Evolutionary conservation across 2,329 filamentous ascomycete species (phyloP).

Genomic region (Stemphylium lycopersici): DNA sequence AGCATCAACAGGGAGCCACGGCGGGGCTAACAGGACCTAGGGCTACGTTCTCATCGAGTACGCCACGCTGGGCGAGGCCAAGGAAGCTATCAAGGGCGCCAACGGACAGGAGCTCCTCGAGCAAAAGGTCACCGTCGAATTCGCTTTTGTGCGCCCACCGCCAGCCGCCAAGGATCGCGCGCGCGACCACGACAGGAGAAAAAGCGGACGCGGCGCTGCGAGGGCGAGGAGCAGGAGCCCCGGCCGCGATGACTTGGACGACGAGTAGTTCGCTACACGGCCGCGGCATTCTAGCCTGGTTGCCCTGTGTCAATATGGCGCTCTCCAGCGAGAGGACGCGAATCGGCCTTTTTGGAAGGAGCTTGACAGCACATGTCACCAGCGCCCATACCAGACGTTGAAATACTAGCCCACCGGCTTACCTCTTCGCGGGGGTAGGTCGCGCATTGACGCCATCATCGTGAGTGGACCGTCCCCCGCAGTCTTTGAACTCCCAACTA

Average conservation of each 20-base stretch:
- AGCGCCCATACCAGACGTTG: not conserved
- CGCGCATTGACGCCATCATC: constrained; percentile 16
- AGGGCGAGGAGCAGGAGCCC: constrained; percentile 54
- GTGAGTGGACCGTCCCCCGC: constrained; percentile 17
- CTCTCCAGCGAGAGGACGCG: not conserved
- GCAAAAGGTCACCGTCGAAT: constrained; percentile 81
- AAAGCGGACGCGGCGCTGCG: constrained; percentile 37
- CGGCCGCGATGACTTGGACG: constrained; percentile 45
- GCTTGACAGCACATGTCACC: not conserved
- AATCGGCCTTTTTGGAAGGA: not conserved
- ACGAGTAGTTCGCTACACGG: constrained; percentile 10
- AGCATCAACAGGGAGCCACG: not conserved
- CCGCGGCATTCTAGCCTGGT: not conserved
- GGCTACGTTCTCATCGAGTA: constrained; percentile 88
- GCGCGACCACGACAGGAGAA: constrained; percentile 41
- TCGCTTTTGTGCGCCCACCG: constrained; percentile 82
- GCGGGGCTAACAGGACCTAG: constrained; percentile 52
- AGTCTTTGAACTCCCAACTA: not conserved
- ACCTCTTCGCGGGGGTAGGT: constrained; percentile 12
- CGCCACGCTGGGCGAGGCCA: constrained; percentile 76
- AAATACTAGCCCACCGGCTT: constrained; percentile 25
- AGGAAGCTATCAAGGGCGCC: constrained; percentile 81
- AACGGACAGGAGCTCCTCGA: constrained; percentile 79
- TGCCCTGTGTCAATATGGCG: not conserved
- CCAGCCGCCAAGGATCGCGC: constrained; percentile 58